Evolutionary conservation across 2,329 filamentous ascomycete species (phyloP), one percentile per base, ranked within the genome.

Genomic region (Fusarium burgessii): DNA sequence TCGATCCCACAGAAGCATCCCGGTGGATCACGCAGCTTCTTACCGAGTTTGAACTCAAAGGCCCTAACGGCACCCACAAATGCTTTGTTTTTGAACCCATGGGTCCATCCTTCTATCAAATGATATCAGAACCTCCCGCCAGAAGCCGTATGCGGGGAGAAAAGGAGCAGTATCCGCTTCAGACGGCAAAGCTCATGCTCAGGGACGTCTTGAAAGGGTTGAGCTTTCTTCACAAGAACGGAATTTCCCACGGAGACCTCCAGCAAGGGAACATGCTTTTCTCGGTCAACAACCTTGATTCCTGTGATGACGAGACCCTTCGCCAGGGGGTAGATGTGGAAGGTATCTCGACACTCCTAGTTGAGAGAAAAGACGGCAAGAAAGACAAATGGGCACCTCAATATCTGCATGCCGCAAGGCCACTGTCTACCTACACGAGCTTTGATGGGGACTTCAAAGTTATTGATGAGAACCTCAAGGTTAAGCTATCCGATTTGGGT

Each of bases 11-110:
- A 0, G 14, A 43, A 4, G 25, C 40, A 3, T 1, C n/a, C 0
- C 32, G 23, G 7, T 68, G 82, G 72, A 38, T 83, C 15, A 78
- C 82, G 36, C 63, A 61, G 17, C 49, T 79, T 3, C 17, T 78
- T 2, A 58, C 54, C 12, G 68, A 77, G 8, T 81, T 81, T 35
- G 60, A 76, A 2, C 76, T 78, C 40, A 7, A 55, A 0, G 79
- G 79, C 1, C 78, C 80, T 1, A 80, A 80, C 10, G 78, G 79
- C 5, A 66, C 36, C 0, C 79, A 81, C 47, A 69, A 68, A 10
- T 81, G 78, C 27, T 66, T 79, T 0, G 74, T 78, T 1, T 77
- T 77, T 15, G 74, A 80, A 33, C 67, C 75, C 4, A 78, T 80
- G 77, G 80, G 76, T 0, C 74, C 82, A 4, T 84, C 45, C 0